Base-by-base conservation (phyloP, 805 yeast species). In the Yamadazyma endophytica region DNA sequence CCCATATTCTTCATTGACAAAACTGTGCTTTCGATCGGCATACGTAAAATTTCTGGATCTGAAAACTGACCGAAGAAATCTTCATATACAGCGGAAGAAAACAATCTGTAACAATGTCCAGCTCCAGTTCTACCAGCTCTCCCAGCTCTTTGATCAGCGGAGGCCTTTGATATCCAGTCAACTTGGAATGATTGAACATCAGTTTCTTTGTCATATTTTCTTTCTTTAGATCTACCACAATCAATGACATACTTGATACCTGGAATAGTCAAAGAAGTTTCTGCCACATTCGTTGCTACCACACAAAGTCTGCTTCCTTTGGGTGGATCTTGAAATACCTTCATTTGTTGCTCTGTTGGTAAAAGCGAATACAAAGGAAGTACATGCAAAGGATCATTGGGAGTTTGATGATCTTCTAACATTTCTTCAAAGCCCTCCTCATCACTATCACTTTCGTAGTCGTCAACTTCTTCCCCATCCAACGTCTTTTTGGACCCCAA, bases 101-200 rank as follows among this genome's bases (percentile, higher is more conserved):
- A 92, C 9, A 92, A 57, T 38, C 98, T 67, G 54, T 92, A 92
- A 54, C 96, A 86, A 50, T 92, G 97, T 36, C 99, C 99, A 0
- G 98, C 97, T 0, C 97, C 98, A 1, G 96, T 89, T 71, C 97
- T 81, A 53, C 97, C 97, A 30, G 97, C 97, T 68, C 97, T 79
- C 52, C 97, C 97, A 13, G 94, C 64, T 63, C 99, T 74, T 65
- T 92, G 99, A 44, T 78, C 92, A 0, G 97, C 90, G 37, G 95
- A 82, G 2, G 99, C 99, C 48, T 92, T 88, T 28, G 95, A 82
- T 4, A 89, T 69, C 97, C 97, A 92, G 33, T 77, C 82, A 29
- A 92, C 71, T 49, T 85, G 92, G 58, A 83, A 94, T 37, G 94
- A 83, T 58, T 90, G 97, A 20, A 92, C 95, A 3, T 95, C 95